Base-by-base conservation (phyloP, 2,329 filamentous ascomycete genomes). In the Colletotrichum sp. region DNA sequence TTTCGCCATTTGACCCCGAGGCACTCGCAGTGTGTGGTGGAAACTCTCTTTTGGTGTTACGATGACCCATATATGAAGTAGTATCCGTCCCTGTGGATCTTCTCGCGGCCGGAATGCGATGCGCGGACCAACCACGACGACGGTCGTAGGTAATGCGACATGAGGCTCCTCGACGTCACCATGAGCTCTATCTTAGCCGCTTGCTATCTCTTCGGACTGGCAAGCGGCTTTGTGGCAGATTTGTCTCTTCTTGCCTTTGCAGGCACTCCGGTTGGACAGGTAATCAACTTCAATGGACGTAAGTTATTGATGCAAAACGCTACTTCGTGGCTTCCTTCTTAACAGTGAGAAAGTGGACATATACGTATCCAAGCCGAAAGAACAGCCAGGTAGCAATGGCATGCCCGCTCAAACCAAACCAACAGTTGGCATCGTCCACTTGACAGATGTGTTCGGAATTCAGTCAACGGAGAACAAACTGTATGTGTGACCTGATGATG, bases 371-470 rank as follows among this genome's bases (percentile, higher is more conserved):
- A 65, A 69, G 13, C 74, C 74, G 9, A 36, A 62, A 6, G 71
- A 74, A 7, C 59, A 69, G 16, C 16, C 57, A 21, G 70, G 26
- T 26, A 26, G n/a, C 8, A 71, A 49, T 13, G 55, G 28, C 2
- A 44, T 32, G 6, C 32, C 32, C 6, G n/a, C 13, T 7, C 7
- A n/a, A 24, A 24, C 18, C 12, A 72, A 44, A 4, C 69, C 34
- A 24, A 26, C 28, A 1, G 36, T 49, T 10, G 74, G 70, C 3
- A 59, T 76, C n/a, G 30, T 76, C 18, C 21, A 69, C 13, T 57
- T 87, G 7, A 80, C 85, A 59, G 85, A 87, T 71, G 80, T 86
- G 66, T 82, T 81, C 36, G 83, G 84, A 72, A 82, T 87, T 69
- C 85, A 82, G 79, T 80, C 77, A 12, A 39, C 34, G 1, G 70